Evolutionary conservation across 75 land plant species (phyloP).

Genomic region (Sequoiadendron giganteum): DNA sequence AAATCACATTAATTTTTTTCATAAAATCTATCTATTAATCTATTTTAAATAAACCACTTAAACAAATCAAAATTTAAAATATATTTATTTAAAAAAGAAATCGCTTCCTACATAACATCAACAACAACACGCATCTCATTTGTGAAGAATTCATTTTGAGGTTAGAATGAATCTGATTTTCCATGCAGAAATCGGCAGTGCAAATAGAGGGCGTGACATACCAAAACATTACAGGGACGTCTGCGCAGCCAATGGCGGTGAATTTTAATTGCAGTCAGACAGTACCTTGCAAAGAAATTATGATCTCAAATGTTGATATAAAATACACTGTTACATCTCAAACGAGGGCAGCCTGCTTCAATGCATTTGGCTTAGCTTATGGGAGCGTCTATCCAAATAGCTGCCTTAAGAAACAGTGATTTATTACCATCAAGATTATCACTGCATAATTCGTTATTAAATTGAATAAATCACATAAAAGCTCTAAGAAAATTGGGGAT

Average conservation of each 20-base stretch:
- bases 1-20: no score
- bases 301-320: not conserved
- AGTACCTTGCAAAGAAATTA: constrained; percentile 42
- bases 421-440: not conserved
- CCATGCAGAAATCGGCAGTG: constrained; percentile 46
- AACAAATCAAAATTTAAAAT: no score
- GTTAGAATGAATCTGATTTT: not conserved
- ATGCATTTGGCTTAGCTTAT: not conserved
- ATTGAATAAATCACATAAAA: no score
- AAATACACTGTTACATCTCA: not conserved
- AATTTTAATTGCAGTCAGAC: constrained; percentile 44
- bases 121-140: not conserved
- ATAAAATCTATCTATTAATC: no score
- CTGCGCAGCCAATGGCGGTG: constrained; percentile 36
- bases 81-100: no score
- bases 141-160: not conserved
- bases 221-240: constrained; percentile 59
- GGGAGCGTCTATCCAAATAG: not conserved
- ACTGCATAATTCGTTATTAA: no score
- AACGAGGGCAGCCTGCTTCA: not conserved
- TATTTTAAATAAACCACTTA: no score
- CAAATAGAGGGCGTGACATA: constrained; percentile 36
- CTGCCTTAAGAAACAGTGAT: not conserved
- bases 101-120: not conserved
- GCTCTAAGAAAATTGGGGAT: no score